Evolutionary conservation across 2,329 filamentous ascomycete genomes (phyloP).

Genomic region (Pestalotiopsis sp.): DNA sequence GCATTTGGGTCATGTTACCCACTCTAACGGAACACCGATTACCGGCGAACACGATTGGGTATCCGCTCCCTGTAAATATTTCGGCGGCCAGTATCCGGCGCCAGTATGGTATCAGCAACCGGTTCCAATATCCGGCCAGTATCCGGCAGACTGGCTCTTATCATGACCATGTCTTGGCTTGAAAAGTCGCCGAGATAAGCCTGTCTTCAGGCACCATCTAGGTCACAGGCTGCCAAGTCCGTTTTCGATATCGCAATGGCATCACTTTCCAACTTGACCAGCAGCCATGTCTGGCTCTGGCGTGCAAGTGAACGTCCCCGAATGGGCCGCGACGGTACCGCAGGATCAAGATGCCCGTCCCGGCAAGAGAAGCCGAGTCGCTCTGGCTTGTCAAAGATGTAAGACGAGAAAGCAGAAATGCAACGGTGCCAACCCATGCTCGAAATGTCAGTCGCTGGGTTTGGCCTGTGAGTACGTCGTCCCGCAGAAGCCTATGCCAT

Average conservation of each 20-base stretch:
- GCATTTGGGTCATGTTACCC: neutral
- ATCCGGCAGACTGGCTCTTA: neutral
- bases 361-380: constrained; percentile 6
- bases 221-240: neutral
- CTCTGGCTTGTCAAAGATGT: constrained; percentile 15
- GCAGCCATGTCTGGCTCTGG: neutral
- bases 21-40: neutral
- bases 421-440: constrained; percentile 13
- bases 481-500: constrained; percentile 17
- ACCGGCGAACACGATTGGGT: neutral
- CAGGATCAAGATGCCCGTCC: neutral
- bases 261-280: neutral
- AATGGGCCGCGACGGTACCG: constrained; percentile 4
- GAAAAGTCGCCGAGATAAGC: constrained; percentile 1
- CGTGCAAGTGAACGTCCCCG: neutral
- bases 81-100: too few species aligned
- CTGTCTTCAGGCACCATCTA: neutral
- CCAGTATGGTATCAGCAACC: neutral
- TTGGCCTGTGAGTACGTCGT: constrained; percentile 17
- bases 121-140: neutral
- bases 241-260: neutral
- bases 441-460: constrained; percentile 11
- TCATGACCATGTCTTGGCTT: neutral
- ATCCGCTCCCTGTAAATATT: too few species aligned
- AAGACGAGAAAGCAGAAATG: constrained; percentile 17